Percentiles rank a stretch among this genome's conserved stretches.
phyloP scores from a whole-genome alignment of 2,329 filamentous ascomycete genomes.

The Neodidymelliopsis sp. region DNA sequence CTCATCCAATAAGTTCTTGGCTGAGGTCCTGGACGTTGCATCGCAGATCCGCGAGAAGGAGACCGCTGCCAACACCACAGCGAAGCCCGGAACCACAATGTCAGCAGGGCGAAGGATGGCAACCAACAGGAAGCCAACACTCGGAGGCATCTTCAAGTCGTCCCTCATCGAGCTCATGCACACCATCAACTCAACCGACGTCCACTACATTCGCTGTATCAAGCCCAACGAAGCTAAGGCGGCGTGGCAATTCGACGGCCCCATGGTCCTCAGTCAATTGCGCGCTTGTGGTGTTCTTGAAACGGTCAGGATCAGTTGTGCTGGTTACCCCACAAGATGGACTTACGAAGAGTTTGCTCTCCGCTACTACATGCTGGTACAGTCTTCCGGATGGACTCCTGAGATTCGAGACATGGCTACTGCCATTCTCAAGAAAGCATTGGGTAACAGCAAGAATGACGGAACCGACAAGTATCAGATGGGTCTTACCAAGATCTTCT shows the following conservation, averaged over 20 bases:
- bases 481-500: slow-evolving; percentile 98
- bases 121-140: slow-evolving; percentile 93
- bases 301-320: slow-evolving; percentile 96
- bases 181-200: slow-evolving; percentile 97
- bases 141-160: slow-evolving; percentile 98
- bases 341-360: slow-evolving; percentile 98
- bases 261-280: slow-evolving; percentile 97
- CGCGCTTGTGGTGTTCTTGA: slow-evolving; percentile 98
- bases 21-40: slow-evolving; percentile 83
- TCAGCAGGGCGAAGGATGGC: slow-evolving; percentile 83
- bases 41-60: slow-evolving; percentile 91
- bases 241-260: slow-evolving; percentile 97
- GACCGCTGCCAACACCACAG: slow-evolving; percentile 65
- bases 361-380: slow-evolving; percentile 97
- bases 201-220: slow-evolving; percentile 98
- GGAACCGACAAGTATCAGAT: slow-evolving; percentile 95
- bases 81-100: slow-evolving; percentile 70
- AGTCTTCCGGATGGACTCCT: slow-evolving; percentile 86
- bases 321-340: slow-evolving; percentile 97
- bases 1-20: slow-evolving; percentile 85
- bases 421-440: slow-evolving; percentile 85
- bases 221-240: slow-evolving; percentile 98
- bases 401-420: slow-evolving; percentile 96
- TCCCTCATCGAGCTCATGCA: slow-evolving; percentile 97
- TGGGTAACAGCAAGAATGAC: slow-evolving; percentile 69